Evolutionary conservation across 1,284 basidiomycete species (phyloP).

Genomic region (Ganoderma sinense): DNA sequence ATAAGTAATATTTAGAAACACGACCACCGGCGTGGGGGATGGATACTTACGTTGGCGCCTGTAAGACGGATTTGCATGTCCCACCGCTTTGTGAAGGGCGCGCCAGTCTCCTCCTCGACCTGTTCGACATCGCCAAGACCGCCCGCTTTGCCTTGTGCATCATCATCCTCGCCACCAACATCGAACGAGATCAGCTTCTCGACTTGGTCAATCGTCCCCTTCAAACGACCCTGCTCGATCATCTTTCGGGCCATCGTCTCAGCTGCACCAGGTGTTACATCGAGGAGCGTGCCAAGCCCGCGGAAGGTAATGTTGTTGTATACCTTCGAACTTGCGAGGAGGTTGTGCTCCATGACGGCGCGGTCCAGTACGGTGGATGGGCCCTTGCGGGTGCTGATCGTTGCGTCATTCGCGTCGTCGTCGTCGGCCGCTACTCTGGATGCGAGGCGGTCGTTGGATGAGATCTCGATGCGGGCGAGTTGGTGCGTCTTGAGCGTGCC

Average conservation of each 20-base stretch:
- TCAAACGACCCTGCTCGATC: slow-evolving; percentile 94
- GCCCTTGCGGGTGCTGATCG: slow-evolving; percentile 78
- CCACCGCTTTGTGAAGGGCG: slow-evolving; percentile 91
- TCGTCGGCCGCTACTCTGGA: slow-evolving; percentile 66
- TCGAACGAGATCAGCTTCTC: slow-evolving; percentile 94
- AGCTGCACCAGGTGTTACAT: slow-evolving; percentile 86
- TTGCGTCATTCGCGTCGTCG: slow-evolving; percentile 49
- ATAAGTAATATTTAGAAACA: not conserved
- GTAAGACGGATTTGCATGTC: slow-evolving; percentile 88
- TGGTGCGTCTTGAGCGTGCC: slow-evolving; percentile 91
- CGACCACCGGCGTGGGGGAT: not conserved
- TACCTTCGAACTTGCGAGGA: slow-evolving; percentile 93
- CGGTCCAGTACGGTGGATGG: slow-evolving; percentile 97
- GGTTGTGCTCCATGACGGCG: slow-evolving; percentile 98
- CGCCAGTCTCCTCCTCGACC: slow-evolving; percentile 86
- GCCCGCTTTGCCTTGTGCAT: slow-evolving; percentile 91
- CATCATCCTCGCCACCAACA: slow-evolving; percentile 80
- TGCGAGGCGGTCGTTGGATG: slow-evolving; percentile 79
- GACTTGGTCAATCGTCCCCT: slow-evolving; percentile 94
- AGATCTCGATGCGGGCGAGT: slow-evolving; percentile 87
- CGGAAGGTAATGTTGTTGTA: slow-evolving; percentile 95
- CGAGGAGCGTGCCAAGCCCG: slow-evolving; percentile 86
- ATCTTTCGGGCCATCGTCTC: slow-evolving; percentile 95
- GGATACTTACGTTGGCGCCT: slow-evolving; percentile 75
- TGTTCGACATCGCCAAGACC: slow-evolving; percentile 88